These are phyloP conservation scores for Saposhnikovia divaricata DNA, from an alignment of 129 eudicot genomes.

Conservation along the genomic window DNA sequence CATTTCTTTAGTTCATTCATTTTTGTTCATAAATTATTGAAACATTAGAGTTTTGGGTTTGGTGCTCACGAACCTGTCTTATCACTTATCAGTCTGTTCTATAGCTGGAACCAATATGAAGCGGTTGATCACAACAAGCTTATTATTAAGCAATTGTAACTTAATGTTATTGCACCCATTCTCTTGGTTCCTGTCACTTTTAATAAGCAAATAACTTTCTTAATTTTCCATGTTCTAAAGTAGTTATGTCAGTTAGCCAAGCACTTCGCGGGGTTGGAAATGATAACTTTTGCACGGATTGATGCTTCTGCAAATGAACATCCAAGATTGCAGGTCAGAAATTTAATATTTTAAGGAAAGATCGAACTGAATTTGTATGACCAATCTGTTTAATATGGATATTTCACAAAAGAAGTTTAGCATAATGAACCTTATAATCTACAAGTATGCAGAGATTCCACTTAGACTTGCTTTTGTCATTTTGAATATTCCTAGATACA, in stretches of 20 bases:
- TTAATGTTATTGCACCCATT: not conserved
- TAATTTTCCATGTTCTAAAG: not conserved
- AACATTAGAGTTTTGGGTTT: conserved; percentile 23
- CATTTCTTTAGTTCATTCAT: conserved; percentile 12
- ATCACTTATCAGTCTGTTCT: not conserved
- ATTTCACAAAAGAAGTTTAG: not conserved
- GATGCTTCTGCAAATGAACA: conserved; percentile 79
- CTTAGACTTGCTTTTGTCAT: not conserved
- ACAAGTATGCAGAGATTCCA: not conserved
- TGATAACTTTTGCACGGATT: conserved; percentile 61
- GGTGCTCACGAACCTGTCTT: conserved; percentile 25
- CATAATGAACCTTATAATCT: not conserved
- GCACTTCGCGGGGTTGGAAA: conserved; percentile 78
- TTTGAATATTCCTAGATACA: not conserved
- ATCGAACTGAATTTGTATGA: not conserved
- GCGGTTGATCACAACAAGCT: not conserved
- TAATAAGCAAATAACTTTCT: not conserved
- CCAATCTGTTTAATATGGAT: not conserved
- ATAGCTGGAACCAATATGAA: too few species aligned
- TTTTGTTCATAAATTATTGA: conserved; percentile 25
- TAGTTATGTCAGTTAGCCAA: conserved; percentile 48
- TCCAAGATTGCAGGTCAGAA: conserved; percentile 52
- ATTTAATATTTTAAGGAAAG: not conserved
- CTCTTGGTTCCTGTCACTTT: not conserved
- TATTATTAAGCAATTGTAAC: not conserved